These are phyloP conservation scores for Verticillium nubilum DNA, from an alignment of 2,329 filamentous ascomycete genomes.

Conservation along the genomic window DNA sequence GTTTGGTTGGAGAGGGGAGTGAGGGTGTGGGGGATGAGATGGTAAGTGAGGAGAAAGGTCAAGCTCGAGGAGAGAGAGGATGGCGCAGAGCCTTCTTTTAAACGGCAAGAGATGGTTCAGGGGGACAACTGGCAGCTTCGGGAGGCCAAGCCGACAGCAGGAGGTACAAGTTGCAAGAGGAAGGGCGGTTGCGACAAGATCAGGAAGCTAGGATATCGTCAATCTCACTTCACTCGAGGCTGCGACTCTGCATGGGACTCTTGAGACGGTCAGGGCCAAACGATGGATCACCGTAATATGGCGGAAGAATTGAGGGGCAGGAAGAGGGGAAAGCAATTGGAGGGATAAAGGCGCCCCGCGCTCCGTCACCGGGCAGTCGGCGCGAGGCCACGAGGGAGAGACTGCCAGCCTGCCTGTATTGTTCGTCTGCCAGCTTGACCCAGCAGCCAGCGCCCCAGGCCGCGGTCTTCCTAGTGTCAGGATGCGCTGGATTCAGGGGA, in stretches of 20 bases:
- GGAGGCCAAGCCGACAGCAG: neutral
- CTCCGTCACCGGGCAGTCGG: slow-evolving; percentile 2
- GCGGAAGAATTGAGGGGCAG: slow-evolving; percentile 33
- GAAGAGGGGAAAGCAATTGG: slow-evolving; percentile 16
- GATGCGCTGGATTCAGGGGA: neutral
- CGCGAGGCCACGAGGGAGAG: neutral
- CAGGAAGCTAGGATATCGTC: neutral
- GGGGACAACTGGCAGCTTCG: neutral
- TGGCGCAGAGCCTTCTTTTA: neutral
- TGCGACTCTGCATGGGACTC: neutral
- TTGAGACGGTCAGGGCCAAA: neutral
- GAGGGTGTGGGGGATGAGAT: neutral
- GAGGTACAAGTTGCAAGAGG: neutral
- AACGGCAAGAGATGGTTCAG: neutral
- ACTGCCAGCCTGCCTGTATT: neutral
- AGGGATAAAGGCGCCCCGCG: slow-evolving; percentile 13
- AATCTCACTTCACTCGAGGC: neutral
- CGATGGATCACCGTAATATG: slow-evolving; percentile 6
- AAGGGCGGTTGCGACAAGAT: neutral
- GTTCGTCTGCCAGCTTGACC: too few relatives aligned
- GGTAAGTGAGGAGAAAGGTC: neutral
- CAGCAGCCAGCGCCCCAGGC: neutral
- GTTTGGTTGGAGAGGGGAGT: neutral
- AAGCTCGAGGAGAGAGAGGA: neutral
- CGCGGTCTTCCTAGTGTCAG: neutral